Conservation (phyloP, 1,284 basidiomycete species). For the Vanrija sp. region DNA sequence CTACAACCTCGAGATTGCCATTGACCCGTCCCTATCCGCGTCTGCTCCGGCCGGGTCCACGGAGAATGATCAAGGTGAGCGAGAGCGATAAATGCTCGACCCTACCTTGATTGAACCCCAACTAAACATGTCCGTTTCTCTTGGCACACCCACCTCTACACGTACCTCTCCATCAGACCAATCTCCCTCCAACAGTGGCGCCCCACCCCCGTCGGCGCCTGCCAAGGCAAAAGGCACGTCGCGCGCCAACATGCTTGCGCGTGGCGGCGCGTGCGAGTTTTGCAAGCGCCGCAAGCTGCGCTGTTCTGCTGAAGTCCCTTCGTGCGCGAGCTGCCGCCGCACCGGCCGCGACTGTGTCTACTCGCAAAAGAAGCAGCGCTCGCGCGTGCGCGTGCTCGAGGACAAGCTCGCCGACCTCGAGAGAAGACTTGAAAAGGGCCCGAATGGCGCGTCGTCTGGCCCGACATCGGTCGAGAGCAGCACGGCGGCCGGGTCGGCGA, state of each 20-base stretch:
- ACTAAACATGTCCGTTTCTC: not conserved
- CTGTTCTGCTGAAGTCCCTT: constrained; percentile 43
- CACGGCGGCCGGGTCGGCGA: not conserved
- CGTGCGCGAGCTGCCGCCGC: constrained; percentile 39
- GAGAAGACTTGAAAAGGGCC: constrained; percentile 20
- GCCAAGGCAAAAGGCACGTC: constrained; percentile 38
- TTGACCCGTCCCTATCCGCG: constrained; percentile 2
- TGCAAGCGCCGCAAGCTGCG: constrained; percentile 48
- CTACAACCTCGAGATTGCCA: constrained; percentile 7
- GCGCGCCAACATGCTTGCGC: constrained; percentile 41
- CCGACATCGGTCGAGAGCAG: not conserved
- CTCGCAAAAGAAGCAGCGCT: constrained; percentile 44
- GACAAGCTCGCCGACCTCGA: constrained; percentile 44
- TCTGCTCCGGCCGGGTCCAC: not conserved
- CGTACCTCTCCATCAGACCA: too few species aligned
- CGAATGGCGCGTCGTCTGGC: not conserved
- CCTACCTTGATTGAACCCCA: not conserved
- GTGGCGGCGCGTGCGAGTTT: constrained; percentile 48
- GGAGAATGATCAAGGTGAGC: not conserved
- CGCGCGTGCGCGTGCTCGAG: constrained; percentile 40
- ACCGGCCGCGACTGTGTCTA: constrained; percentile 42
- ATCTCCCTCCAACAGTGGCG: not conserved
- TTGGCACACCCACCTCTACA: not conserved
- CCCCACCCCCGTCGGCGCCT: not conserved
- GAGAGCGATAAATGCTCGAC: not conserved